A percentile compares a stretch with the other conserved stretches of the same genome.
Evolutionary conservation across 2,329 filamentous ascomycete genomes (phyloP).

Genomic region (Westerdykella sp.): DNA sequence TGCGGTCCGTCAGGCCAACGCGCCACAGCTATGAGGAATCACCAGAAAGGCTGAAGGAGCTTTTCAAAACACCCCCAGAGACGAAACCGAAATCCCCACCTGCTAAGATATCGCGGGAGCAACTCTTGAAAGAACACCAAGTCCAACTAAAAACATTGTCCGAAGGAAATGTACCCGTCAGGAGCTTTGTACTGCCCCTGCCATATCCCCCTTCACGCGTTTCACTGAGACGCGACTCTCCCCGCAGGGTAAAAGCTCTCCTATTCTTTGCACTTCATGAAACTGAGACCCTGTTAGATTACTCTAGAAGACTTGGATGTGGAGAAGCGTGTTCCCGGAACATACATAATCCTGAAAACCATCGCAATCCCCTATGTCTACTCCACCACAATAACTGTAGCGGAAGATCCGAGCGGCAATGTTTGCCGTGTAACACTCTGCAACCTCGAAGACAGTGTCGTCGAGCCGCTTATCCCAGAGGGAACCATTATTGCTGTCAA

Average conservation of each 20-base stretch:
- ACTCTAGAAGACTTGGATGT: background rate
- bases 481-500: conserved; percentile 13
- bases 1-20: conserved; percentile 8
- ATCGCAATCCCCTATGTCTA: conserved; percentile 18
- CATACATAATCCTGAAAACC: conserved; percentile 10
- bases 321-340: background rate
- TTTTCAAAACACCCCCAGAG: conserved; percentile 6
- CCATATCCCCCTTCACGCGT: conserved; percentile 16
- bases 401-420: conserved; percentile 16
- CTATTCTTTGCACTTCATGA: no score
- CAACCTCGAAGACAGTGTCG: conserved; percentile 19
- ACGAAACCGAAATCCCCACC: conserved; percentile 3
- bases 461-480: conserved; percentile 15
- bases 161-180: conserved; percentile 11
- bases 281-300: background rate
- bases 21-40: conserved; percentile 18
- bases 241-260: no score
- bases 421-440: conserved; percentile 15
- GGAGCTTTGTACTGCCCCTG: conserved; percentile 14
- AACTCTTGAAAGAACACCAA: conserved; percentile 12
- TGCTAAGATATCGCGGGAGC: conserved; percentile 6
- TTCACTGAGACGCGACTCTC: background rate
- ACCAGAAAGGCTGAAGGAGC: conserved; percentile 13
- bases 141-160: conserved; percentile 10
- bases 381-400: conserved; percentile 15